Evolutionary conservation across 2,329 filamentous ascomycete species (phyloP).

Genomic region (Tolypocladium ophioglossoides): DNA sequence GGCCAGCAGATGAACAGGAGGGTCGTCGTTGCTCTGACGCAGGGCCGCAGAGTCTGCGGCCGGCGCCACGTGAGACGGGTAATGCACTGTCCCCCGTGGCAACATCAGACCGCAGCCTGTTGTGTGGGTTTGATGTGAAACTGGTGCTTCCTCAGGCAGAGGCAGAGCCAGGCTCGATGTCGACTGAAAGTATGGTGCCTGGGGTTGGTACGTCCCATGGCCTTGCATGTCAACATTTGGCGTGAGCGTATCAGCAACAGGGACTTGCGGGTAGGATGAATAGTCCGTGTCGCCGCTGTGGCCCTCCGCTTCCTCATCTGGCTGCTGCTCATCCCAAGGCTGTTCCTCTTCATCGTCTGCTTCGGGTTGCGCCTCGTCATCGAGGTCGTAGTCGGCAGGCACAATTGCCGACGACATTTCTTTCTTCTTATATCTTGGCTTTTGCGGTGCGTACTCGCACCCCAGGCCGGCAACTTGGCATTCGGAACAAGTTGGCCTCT

Average conservation of each 20-base stretch:
- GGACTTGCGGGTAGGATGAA: slow-evolving; percentile 16
- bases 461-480: slow-evolving; percentile 19
- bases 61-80: slow-evolving; percentile 4
- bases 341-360: slow-evolving; percentile 7
- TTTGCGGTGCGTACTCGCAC: slow-evolving; percentile 30
- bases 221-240: slow-evolving; percentile 9
- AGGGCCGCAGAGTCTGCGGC: slow-evolving; percentile 1
- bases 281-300: slow-evolving; percentile 6
- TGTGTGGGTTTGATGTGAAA: slow-evolving; percentile 6
- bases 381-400: slow-evolving; percentile 7
- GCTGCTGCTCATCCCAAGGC: slow-evolving; percentile 6
- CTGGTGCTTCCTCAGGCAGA: slow-evolving; percentile 10
- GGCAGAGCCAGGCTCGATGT: slow-evolving; percentile 13
- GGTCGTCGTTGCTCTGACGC: background rate
- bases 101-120: slow-evolving; percentile 6
- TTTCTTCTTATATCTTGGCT: slow-evolving; percentile 12
- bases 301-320: slow-evolving; percentile 5
- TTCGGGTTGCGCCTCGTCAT: slow-evolving; percentile 7
- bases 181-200: slow-evolving; percentile 17
- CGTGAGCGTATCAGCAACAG: slow-evolving; percentile 17
- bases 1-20: background rate
- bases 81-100: slow-evolving; percentile 10
- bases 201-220: slow-evolving; percentile 8
- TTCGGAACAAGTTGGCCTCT: slow-evolving; percentile 26
- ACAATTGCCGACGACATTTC: slow-evolving; percentile 10